Evolutionary conservation across 2,329 filamentous ascomycete genomes (phyloP), one percentile per base, ranked within the genome.

Genomic region (Daldinia eschscholtzii): DNA sequence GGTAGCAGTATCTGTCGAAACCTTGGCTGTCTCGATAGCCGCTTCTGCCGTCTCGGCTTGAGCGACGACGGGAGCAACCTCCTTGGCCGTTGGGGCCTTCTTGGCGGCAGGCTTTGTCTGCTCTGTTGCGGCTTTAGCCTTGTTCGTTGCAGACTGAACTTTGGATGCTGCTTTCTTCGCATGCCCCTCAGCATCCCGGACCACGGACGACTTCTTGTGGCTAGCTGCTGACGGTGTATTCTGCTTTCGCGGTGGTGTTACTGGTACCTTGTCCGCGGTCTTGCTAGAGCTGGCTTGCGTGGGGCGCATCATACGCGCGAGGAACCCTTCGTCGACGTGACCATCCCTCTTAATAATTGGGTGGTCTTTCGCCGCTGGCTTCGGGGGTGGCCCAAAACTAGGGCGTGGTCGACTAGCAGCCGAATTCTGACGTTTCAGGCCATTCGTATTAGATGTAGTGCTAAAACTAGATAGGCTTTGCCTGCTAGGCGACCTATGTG

Each of bases 281-380:
- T 93, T 93, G 70, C 85, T 89, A 7, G 90, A 86, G 4, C 90
- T 93, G 52, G 88, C 84, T 50, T 91, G 87, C 0, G 92, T 94
- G 1, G 92, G 92, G 44, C 92, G 85, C 88, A 91, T 94, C 92
- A 94, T 93, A 59, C 92, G 88, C n/a, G 91, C 91, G 28, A 94
- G 81, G 80, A 94, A 94, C 13, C 88, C 81, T 71, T 92, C 90
- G 70, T 93, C 90, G 1, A 91, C 83, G 18, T 86, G 86, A 53
- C 83, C 84, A 28, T 86, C 82, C 67, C 84, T 83, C 73, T 85
- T 86, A 1, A 82, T 78, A 6, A 84, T 70, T 57, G 86, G 74
- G 73, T 83, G 76, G 48, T 85, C 83, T 78, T 83, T 77, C 67
- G 86, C 81, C 9, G 83, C 77, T 71, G 87, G 89, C 79, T 88